Evolutionary conservation across 768 basidiomycete genomes (phyloP).

Genomic region (Gelatoporia subvermispora): DNA sequence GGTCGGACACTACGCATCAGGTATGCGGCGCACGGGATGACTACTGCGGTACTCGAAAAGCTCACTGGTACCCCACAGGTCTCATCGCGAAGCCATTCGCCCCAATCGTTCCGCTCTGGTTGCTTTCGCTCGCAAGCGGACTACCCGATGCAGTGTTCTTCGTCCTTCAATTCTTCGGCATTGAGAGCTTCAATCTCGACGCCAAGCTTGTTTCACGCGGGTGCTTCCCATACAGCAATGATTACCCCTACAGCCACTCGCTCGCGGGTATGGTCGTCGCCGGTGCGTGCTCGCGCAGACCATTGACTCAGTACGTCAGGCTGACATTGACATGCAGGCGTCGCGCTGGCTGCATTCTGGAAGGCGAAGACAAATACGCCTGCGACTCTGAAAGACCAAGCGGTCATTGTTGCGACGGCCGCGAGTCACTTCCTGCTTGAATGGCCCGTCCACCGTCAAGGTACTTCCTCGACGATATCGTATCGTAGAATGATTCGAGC

Average conservation of each 20-base stretch:
- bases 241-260: constrained; percentile 30
- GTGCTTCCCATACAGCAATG: constrained; percentile 29
- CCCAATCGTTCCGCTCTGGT: constrained; percentile 20
- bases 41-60: neutral
- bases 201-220: constrained; percentile 13
- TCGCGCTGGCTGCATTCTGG: constrained; percentile 16
- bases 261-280: constrained; percentile 19
- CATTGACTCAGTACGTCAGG: neutral
- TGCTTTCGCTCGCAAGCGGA: constrained; percentile 23
- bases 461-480: constrained; percentile 3
- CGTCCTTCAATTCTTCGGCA: constrained; percentile 22
- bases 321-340: constrained; percentile 6
- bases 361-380: constrained; percentile 14
- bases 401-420: constrained; percentile 14
- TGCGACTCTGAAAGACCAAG: constrained; percentile 16
- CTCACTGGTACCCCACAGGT: constrained; percentile 6
- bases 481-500: neutral
- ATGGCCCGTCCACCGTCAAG: constrained; percentile 23
- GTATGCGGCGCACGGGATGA: neutral
- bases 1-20: constrained; percentile 16
- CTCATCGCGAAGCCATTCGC: constrained; percentile 25
- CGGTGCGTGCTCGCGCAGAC: constrained; percentile 7
- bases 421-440: constrained; percentile 28
- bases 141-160: constrained; percentile 25
- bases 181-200: constrained; percentile 25